phyloP scores from a whole-genome alignment of 2,329 filamentous ascomycete species.

The Epicoccum sorghinum region DNA sequence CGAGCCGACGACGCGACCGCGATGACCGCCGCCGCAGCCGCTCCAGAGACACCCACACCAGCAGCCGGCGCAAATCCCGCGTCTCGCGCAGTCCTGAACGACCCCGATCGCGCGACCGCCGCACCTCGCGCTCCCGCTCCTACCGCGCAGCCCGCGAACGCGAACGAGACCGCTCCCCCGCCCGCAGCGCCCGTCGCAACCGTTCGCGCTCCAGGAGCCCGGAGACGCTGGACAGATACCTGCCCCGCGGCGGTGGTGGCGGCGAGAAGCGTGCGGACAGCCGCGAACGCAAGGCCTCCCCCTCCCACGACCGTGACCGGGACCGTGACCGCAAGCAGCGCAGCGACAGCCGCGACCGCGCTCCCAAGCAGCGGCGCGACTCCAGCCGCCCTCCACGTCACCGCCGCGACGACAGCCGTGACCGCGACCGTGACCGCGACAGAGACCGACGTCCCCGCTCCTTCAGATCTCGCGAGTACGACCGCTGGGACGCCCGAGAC shows the following conservation, averaged over 20 bases:
- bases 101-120: background rate
- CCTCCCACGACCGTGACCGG: background rate
- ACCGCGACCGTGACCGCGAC: conserved; percentile 37
- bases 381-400: too few species aligned
- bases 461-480: conserved; percentile 52
- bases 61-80: conserved; percentile 38
- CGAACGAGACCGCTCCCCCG: conserved; percentile 28
- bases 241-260: conserved; percentile 36
- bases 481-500: conserved; percentile 39
- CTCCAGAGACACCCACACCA: conserved; percentile 37
- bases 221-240: conserved; percentile 47
- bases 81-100: conserved; percentile 31
- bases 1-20: conserved; percentile 28
- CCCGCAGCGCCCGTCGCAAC: conserved; percentile 15
- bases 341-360: conserved; percentile 32
- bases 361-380: too few species aligned
- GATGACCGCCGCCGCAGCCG: conserved; percentile 33
- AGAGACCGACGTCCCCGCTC: conserved; percentile 46
- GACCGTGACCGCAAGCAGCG: conserved; percentile 7
- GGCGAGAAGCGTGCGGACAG: conserved; percentile 21
- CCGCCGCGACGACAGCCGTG: conserved; percentile 7
- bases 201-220: conserved; percentile 40
- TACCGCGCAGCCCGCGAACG: conserved; percentile 20
- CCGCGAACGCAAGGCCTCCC: background rate
- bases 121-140: conserved; percentile 30